Base-by-base conservation (phyloP, 108 stramenopile species). In the Asterionellopsis glacialis region DNA sequence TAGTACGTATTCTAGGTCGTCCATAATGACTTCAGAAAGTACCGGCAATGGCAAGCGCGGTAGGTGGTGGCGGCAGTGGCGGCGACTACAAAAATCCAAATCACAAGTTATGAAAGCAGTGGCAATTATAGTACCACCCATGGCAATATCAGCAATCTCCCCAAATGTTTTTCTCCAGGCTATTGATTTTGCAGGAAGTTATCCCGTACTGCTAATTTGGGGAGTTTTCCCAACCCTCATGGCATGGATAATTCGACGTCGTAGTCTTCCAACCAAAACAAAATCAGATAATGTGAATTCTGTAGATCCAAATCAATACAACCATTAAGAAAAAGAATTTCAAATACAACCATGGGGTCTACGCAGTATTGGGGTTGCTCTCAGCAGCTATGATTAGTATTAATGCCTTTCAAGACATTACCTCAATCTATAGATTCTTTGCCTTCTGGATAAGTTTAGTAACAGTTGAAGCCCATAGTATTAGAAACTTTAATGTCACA, bases 181-280 rank as follows among this genome's bases (percentile, higher is more conserved):
- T 0, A 64, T 64, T 54, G 63, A 64, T 25, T 64, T 64, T 44
- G 51, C 52, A 15, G 63, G 63, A 21, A 64, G 63, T 44, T 64
- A 64, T 64, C 63, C 63, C 41, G 63, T 64, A 2, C 13, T 64
- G 1, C 22, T 54, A 1, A 5, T 64, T 9, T 64, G 53, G 52
- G 63, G 63, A 1, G 23, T 64, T 25, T 28, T 51, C 9, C 63
- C 63, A 24, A 51, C 63, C 0, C 14, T 44, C 11, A 54, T 64
- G 10, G 63, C 41, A 19, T 27, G 39, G 28, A 33, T 33, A 7
- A 33, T 33, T 33, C 33, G 33, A 33, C 33, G 33, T 7, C 33
- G 7, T 5, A 2, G 33, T 33, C 7, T 7, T 33, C 7, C 33
- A 2, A 33, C 5, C 5, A 33, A 33, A 5, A 33, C 33, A 33